phyloP scores from a whole-genome alignment of 2,329 filamentous ascomycete species.

The Bipolaris bicolor region DNA sequence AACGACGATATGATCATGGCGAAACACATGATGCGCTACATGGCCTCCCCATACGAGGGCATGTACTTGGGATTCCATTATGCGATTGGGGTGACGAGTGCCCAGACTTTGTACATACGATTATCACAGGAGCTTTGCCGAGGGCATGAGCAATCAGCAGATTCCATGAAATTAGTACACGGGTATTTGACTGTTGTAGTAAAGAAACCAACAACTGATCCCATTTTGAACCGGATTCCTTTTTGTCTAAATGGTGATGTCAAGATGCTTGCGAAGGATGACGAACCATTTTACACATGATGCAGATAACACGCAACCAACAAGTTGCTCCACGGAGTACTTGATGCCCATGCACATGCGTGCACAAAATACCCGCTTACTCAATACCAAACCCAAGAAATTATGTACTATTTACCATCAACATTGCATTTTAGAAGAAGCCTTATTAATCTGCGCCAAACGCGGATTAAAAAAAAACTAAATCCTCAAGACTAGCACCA shows the following conservation, averaged over 20 bases:
- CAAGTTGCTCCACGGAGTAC: no score
- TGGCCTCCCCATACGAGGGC: conserved; percentile 29
- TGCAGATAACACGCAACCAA: no score
- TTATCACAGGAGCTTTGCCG: conserved; percentile 21
- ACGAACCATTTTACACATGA: no score
- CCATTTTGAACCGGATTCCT: background rate
- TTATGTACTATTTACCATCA: no score
- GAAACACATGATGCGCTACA: conserved; percentile 34
- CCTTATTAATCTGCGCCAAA: no score
- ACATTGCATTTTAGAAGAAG: no score
- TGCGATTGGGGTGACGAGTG: conserved; percentile 22
- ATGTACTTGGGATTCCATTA: conserved; percentile 21
- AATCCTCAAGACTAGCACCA: no score
- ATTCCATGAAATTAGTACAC: conserved; percentile 3
- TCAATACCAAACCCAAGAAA: no score
- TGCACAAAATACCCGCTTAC: no score
- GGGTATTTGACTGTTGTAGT: conserved; percentile 4
- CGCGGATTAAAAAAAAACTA: no score
- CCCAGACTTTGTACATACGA: conserved; percentile 43
- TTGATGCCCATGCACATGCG: no score
- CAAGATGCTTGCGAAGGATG: background rate
- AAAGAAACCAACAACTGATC: background rate
- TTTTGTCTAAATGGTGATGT: background rate
- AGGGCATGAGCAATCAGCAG: conserved; percentile 6
- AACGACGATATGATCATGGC: conserved; percentile 48